Conservation (phyloP, 305 asterid genomes). For the Fraxinus velutina region DNA sequence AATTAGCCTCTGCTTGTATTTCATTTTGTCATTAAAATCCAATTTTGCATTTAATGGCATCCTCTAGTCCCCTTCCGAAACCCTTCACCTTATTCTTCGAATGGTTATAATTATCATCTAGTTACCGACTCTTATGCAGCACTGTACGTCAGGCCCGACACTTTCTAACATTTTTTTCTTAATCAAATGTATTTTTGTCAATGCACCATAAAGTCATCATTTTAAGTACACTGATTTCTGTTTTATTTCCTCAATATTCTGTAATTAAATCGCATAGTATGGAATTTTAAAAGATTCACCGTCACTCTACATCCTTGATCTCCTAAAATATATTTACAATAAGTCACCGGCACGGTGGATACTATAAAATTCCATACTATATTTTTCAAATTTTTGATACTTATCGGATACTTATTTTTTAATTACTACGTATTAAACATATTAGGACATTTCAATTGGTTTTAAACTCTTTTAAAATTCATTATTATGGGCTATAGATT, state of each 20-base stretch:
- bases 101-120: not conserved
- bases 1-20: not conserved
- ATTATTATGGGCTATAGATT: not conserved
- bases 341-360: not conserved
- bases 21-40: not conserved
- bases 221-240: not conserved
- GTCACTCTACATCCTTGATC: not conserved
- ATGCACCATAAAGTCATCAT: not conserved
- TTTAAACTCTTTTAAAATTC: not conserved
- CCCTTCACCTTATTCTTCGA: not conserved
- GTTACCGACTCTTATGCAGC: not conserved
- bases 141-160: not conserved
- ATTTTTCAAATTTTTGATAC: too few species aligned
- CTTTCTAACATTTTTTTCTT: not conserved
- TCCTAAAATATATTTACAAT: not conserved
- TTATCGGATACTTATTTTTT: too few species aligned
- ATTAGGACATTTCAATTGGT: not conserved
- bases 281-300: not conserved
- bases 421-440: too few species aligned
- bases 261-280: not conserved
- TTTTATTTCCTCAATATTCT: not conserved
- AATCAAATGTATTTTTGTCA: not conserved
- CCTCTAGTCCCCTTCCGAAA: not conserved
- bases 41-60: not conserved
- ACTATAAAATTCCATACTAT: not conserved